These are phyloP conservation scores for Alnus rubra DNA, from an alignment of 306 rosid species.

Conservation along the genomic window DNA sequence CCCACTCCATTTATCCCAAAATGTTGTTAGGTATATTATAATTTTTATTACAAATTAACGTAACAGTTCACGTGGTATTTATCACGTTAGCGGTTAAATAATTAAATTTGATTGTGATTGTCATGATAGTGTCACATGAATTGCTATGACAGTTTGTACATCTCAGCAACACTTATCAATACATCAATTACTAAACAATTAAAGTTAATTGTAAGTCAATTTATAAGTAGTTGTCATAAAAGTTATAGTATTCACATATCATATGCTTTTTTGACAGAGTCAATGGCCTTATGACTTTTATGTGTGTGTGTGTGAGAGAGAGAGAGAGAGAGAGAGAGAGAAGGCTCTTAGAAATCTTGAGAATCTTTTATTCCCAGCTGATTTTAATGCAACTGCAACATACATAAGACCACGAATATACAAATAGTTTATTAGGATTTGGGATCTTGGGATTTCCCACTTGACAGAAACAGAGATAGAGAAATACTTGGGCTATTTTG, in stretches of 20 bases:
- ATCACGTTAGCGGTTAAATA: no score
- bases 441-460: slow-evolving; percentile 24
- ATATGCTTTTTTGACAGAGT: slow-evolving; percentile 15
- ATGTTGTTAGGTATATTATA: no score
- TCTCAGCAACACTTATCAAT: no score
- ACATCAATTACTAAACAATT: no score
- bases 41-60: no score
- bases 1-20: slow-evolving; percentile 10
- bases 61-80: no score
- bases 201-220: no score
- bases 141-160: no score
- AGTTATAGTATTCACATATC: background rate
- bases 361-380: slow-evolving; percentile 7
- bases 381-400: slow-evolving; percentile 16
- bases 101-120: no score
- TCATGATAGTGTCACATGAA: no score
- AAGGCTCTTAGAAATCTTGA: slow-evolving; percentile 1
- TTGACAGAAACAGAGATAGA: slow-evolving; percentile 8
- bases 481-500: slow-evolving; percentile 11
- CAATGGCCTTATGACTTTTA: slow-evolving; percentile 6
- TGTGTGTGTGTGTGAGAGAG: background rate
- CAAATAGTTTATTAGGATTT: slow-evolving; percentile 15
- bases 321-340: slow-evolving; percentile 3
- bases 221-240: no score
- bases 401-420: slow-evolving; percentile 30